Percentiles rank a stretch among this genome's conserved stretches.
phyloP scores from a whole-genome alignment of 345 rosid species.

The Barbarea vulgaris region DNA sequence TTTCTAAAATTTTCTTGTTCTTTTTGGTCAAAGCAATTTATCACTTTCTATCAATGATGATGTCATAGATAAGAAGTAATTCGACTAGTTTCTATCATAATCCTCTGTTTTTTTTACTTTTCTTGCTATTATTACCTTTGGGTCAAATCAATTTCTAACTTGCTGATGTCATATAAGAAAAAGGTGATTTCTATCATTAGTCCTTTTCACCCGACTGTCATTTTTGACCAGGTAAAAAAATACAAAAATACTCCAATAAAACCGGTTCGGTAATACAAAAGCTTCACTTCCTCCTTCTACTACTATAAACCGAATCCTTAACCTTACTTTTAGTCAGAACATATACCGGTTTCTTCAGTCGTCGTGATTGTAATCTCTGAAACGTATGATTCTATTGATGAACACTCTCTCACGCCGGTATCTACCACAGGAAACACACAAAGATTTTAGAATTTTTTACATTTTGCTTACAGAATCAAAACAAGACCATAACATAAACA shows the following conservation, averaged over 20 bases:
- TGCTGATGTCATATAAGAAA: no score
- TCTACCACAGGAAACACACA: slow-evolving; percentile 41
- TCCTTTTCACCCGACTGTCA: no score
- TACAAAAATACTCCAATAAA: background rate
- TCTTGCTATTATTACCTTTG: no score
- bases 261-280: background rate
- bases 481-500: background rate
- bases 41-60: background rate
- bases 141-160: no score
- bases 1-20: background rate
- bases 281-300: background rate
- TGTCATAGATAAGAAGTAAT: no score
- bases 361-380: slow-evolving; percentile 58
- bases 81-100: no score
- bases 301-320: background rate
- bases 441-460: background rate
- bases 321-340: background rate
- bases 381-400: slow-evolving; percentile 63
- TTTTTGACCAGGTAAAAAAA: no score
- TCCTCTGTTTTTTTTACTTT: no score
- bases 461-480: background rate
- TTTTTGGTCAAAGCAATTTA: background rate
- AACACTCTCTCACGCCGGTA: slow-evolving; percentile 67
- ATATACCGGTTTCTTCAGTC: slow-evolving; percentile 36
- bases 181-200: no score